phyloP scores from a whole-genome alignment of 1,284 basidiomycete genomes.

The Anthracocystis panici-leucophaei region DNA sequence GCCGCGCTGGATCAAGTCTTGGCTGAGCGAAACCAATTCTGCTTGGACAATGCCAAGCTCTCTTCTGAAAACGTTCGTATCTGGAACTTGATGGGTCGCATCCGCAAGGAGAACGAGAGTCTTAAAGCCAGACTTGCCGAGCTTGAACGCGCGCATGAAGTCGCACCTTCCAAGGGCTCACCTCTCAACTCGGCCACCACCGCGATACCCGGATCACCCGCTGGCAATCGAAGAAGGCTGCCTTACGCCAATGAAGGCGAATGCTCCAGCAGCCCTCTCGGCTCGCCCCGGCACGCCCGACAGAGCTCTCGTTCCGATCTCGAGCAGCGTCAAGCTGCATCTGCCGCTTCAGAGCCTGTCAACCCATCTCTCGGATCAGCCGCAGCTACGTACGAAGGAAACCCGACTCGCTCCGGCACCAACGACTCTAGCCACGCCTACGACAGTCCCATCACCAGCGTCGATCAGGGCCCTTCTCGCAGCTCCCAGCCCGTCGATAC shows the following conservation, averaged over 20 bases:
- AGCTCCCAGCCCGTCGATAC: constrained; percentile 29
- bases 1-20: constrained; percentile 59
- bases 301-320: constrained; percentile 35
- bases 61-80: constrained; percentile 62
- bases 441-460: constrained; percentile 40
- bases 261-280: constrained; percentile 41
- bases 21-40: constrained; percentile 61
- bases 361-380: constrained; percentile 9
- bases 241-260: constrained; percentile 26
- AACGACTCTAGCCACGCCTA: constrained; percentile 22
- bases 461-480: constrained; percentile 42
- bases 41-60: constrained; percentile 59
- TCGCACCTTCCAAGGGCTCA: constrained; percentile 22
- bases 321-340: constrained; percentile 21
- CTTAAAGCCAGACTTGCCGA: constrained; percentile 51
- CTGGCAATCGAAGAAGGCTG: constrained; percentile 36
- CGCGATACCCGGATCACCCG: constrained; percentile 36
- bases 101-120: constrained; percentile 61
- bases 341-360: constrained; percentile 4
- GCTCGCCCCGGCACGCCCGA: constrained; percentile 31
- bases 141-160: constrained; percentile 34
- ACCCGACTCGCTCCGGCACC: constrained; percentile 8
- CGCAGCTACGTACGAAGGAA: constrained; percentile 8
- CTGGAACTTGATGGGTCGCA: constrained; percentile 64
- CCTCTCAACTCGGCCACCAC: constrained; percentile 21